phyloP scores from a whole-genome alignment of 2,329 filamentous ascomycete species.

The Cytospora paraplurivora region DNA sequence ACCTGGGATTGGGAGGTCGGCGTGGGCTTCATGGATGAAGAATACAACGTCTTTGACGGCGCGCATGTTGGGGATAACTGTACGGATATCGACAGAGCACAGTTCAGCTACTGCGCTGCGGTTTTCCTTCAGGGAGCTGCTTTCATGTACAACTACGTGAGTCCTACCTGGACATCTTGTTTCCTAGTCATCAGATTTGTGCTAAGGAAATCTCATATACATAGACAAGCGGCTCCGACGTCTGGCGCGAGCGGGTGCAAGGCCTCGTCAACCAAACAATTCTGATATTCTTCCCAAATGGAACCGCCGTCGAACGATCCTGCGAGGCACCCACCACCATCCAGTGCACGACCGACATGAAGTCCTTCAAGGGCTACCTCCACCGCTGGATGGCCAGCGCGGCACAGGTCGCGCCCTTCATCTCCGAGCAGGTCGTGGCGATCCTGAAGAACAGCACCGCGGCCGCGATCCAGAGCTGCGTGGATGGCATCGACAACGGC shows the following conservation, averaged over 20 bases:
- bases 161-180: slow-evolving; percentile 29
- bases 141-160: slow-evolving; percentile 63
- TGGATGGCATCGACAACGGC: slow-evolving; percentile 19
- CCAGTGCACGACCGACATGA: slow-evolving; percentile 61
- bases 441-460: slow-evolving; percentile 49
- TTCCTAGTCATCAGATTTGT: neutral
- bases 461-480: slow-evolving; percentile 51
- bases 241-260: slow-evolving; percentile 55
- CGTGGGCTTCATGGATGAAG: slow-evolving; percentile 49
- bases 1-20: slow-evolving; percentile 54
- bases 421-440: slow-evolving; percentile 45
- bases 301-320: slow-evolving; percentile 52
- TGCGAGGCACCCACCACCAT: slow-evolving; percentile 50
- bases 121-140: slow-evolving; percentile 61
- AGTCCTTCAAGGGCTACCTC: slow-evolving; percentile 60
- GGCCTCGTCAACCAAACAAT: slow-evolving; percentile 47
- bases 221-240: slow-evolving; percentile 49
- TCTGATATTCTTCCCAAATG: slow-evolving; percentile 38
- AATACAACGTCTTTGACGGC: slow-evolving; percentile 64
- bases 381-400: slow-evolving; percentile 52
- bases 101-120: slow-evolving; percentile 65
- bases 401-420: slow-evolving; percentile 52
- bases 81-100: slow-evolving; percentile 54
- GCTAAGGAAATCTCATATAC: neutral
- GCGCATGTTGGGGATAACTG: slow-evolving; percentile 56